Percentiles rank a stretch among this genome's conserved stretches.
phyloP scores from a whole-genome alignment of 2,329 filamentous ascomycete genomes.

The Beauveria australis region DNA sequence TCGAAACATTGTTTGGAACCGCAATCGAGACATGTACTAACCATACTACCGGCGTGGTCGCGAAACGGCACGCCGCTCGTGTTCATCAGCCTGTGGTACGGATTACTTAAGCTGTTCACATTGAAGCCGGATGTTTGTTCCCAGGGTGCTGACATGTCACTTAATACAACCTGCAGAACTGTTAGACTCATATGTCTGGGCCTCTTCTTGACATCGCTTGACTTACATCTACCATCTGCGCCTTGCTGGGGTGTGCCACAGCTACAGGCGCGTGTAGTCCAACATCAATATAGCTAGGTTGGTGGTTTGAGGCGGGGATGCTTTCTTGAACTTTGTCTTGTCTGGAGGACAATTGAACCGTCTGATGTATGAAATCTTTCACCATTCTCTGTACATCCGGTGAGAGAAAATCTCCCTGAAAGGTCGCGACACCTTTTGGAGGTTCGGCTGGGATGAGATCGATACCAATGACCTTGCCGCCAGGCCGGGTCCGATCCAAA shows the following conservation, averaged over 20 bases:
- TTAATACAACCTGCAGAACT: constrained; percentile 63
- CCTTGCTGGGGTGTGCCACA: constrained; percentile 19
- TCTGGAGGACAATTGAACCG: neutral
- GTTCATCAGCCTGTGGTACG: constrained; percentile 98
- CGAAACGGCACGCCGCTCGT: constrained; percentile 80
- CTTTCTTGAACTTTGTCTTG: constrained; percentile 8
- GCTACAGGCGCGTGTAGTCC: constrained; percentile 40
- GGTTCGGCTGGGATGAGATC: constrained; percentile 91
- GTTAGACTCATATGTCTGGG: constrained; percentile 13
- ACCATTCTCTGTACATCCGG: constrained; percentile 67
- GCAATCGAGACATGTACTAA: constrained; percentile 34
- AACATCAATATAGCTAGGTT: constrained; percentile 58
- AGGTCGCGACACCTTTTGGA: constrained; percentile 82
- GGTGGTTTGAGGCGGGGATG: constrained; percentile 13
- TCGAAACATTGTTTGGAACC: neutral
- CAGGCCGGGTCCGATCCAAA: constrained; percentile 64
- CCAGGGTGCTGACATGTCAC: constrained; percentile 99
- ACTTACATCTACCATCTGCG: constrained; percentile 56
- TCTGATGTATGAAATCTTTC: constrained; percentile 62
- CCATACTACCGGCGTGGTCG: constrained; percentile 93
- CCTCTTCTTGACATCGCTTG: neutral
- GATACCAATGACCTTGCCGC: constrained; percentile 78
- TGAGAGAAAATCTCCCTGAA: constrained; percentile 89
- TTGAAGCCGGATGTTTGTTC: constrained; percentile 68
- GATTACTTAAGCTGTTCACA: constrained; percentile 88